Percentiles rank a stretch among this genome's conserved stretches.
Conservation (phyloP, 1,284 basidiomycete species). For the Phellopilus nigrolimitatus region DNA sequence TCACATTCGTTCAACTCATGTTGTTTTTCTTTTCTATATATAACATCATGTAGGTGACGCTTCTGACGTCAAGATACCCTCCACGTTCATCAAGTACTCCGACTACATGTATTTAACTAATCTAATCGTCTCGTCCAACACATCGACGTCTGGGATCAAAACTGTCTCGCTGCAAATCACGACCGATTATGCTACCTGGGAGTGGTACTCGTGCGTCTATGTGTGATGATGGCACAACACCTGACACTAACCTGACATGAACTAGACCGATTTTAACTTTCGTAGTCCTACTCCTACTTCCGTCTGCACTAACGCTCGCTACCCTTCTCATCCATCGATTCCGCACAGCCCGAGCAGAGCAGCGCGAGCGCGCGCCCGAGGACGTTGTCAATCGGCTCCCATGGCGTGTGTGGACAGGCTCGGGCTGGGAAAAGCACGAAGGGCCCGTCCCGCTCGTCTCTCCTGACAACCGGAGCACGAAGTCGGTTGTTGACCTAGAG, state of each 20-base stretch:
- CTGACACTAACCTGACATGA: slow-evolving; percentile 12
- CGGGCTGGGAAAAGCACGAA: slow-evolving; percentile 71
- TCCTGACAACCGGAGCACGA: slow-evolving; percentile 18
- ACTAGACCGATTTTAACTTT: slow-evolving; percentile 74
- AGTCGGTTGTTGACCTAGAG: slow-evolving; percentile 35
- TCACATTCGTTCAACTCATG: slow-evolving; percentile 6
- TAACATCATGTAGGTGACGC: slow-evolving; percentile 50
- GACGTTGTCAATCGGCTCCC: slow-evolving; percentile 70
- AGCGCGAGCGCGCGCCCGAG: slow-evolving; percentile 76
- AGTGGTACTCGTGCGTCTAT: slow-evolving; percentile 74
- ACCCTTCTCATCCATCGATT: slow-evolving; percentile 79
- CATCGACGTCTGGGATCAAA: slow-evolving; percentile 65
- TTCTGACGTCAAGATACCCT: slow-evolving; percentile 64
- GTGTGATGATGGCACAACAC: slow-evolving; percentile 10
- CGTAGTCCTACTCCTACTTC: slow-evolving; percentile 73
- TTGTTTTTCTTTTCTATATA: slow-evolving; percentile 8
- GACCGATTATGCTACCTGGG: slow-evolving; percentile 76
- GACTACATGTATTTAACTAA: slow-evolving; percentile 58
- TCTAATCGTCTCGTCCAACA: slow-evolving; percentile 65
- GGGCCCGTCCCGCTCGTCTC: slow-evolving; percentile 35
- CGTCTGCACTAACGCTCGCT: slow-evolving; percentile 74
- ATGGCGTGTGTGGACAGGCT: slow-evolving; percentile 76
- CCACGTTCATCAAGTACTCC: slow-evolving; percentile 70
- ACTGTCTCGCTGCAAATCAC: slow-evolving; percentile 73
- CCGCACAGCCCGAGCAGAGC: slow-evolving; percentile 68